Evolutionary conservation across 495 filamentous ascomycete species (phyloP).

Genomic region (Aspergillus indologenus): DNA sequence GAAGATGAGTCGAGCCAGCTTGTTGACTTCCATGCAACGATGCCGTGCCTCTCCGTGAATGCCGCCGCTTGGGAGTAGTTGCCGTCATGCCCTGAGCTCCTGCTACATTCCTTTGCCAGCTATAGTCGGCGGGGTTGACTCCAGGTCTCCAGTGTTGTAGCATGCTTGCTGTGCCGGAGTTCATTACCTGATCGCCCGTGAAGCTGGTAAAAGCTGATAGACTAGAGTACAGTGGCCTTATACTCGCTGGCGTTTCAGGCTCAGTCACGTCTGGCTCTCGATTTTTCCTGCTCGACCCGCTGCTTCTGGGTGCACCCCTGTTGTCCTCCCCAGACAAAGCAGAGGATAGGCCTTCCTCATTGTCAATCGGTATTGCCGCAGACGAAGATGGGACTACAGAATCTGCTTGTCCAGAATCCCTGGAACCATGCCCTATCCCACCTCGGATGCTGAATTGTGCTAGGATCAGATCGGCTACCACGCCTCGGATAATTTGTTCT

Average conservation of each 20-base stretch:
- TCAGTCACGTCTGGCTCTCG: not conserved
- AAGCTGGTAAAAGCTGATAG: slow-evolving; percentile 36
- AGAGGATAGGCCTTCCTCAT: not conserved
- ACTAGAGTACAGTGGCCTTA: slow-evolving; percentile 23
- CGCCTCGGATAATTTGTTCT: slow-evolving; percentile 38
- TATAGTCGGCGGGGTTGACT: slow-evolving; percentile 35
- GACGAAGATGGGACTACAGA: not conserved
- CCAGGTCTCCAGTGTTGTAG: slow-evolving; percentile 45
- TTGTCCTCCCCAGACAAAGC: not conserved
- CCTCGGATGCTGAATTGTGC: slow-evolving; percentile 28
- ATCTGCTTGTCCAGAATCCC: not conserved
- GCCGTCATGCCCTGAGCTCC: slow-evolving; percentile 19
- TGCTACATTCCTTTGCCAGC: slow-evolving; percentile 33
- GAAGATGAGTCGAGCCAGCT: slow-evolving; percentile 19
- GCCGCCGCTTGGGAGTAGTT: slow-evolving; percentile 22
- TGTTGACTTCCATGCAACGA: slow-evolving; percentile 12
- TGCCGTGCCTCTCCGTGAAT: slow-evolving; percentile 22
- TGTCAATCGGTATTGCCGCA: not conserved
- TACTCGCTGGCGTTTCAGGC: slow-evolving; percentile 1
- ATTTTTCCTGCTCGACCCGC: not conserved
- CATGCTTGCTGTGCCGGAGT: slow-evolving; percentile 29
- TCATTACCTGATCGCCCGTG: slow-evolving; percentile 21
- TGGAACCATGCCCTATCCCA: slow-evolving; percentile 1
- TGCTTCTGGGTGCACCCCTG: not conserved
- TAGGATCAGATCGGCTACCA: slow-evolving; percentile 41